A percentile compares a stretch with the other conserved stretches of the same genome.
These are phyloP conservation scores for Heliamphora pulchella DNA, from an alignment of 179 eudicot genomes.

Conservation along the genomic window DNA sequence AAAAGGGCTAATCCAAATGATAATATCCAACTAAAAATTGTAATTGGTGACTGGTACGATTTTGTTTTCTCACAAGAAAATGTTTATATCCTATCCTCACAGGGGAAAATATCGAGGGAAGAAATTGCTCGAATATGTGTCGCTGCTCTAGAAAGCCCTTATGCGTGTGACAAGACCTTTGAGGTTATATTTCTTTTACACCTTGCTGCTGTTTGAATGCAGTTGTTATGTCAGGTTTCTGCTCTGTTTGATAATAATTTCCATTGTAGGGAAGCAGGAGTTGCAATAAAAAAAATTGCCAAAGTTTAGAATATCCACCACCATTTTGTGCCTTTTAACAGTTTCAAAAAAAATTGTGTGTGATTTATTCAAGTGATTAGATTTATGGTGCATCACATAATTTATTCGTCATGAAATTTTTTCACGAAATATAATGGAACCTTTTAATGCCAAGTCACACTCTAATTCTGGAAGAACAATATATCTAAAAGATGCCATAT, in stretches of 20 bases:
- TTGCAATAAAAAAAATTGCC: no score
- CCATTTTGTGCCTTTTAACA: not conserved
- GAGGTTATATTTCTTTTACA: constrained; percentile 43
- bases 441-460: not conserved
- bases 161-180: constrained; percentile 87
- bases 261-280: not conserved
- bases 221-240: not conserved
- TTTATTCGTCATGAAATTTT: not conserved
- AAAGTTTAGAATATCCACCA: not conserved
- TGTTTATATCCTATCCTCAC: constrained; percentile 14
- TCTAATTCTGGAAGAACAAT: not conserved
- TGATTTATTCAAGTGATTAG: not conserved
- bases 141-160: constrained; percentile 77
- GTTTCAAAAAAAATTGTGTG: not conserved
- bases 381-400: not conserved
- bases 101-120: constrained; percentile 96
- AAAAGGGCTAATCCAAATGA: not conserved
- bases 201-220: constrained; percentile 1
- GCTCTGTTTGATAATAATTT: not conserved
- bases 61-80: not conserved
- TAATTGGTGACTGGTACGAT: not conserved
- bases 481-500: not conserved
- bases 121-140: constrained; percentile 86
- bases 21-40: not conserved
- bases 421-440: not conserved